A percentile compares a stretch with the other conserved stretches of the same genome.
These are phyloP conservation scores for Penicillium flavigenum DNA, from an alignment of 495 filamentous ascomycete genomes.

Conservation along the genomic window DNA sequence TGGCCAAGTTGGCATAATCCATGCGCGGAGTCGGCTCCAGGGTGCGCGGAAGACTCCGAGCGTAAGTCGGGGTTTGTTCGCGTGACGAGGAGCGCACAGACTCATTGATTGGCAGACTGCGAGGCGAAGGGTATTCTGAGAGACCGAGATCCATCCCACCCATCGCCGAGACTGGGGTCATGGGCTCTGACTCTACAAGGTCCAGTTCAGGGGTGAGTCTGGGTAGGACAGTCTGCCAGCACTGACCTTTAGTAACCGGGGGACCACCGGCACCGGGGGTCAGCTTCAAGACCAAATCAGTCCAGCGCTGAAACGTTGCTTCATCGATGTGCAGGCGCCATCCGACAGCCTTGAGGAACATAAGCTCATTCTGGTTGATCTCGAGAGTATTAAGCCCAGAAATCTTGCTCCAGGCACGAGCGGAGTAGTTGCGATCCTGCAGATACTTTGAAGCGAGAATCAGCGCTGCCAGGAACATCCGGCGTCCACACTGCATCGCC, in stretches of 20 bases:
- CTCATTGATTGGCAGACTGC: slow-evolving; percentile 28
- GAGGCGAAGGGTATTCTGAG: slow-evolving; percentile 39
- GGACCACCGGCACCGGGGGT: slow-evolving; percentile 57
- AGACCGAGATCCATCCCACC: slow-evolving; percentile 33
- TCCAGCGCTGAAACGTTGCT: slow-evolving; percentile 83
- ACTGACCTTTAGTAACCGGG: slow-evolving; percentile 37
- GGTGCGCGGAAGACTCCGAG: slow-evolving; percentile 49
- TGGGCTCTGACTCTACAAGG: slow-evolving; percentile 34
- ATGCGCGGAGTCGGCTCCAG: slow-evolving; percentile 56
- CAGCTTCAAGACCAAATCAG: slow-evolving; percentile 83
- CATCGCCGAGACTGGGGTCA: slow-evolving; percentile 32
- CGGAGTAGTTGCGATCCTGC: slow-evolving; percentile 96
- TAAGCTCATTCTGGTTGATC: slow-evolving; percentile 96
- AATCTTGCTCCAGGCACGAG: slow-evolving; percentile 97
- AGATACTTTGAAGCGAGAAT: slow-evolving; percentile 96
- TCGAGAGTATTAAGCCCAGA: slow-evolving; percentile 85
- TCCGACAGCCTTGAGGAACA: slow-evolving; percentile 83
- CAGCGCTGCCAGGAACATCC: slow-evolving; percentile 93
- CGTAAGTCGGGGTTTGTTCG: slow-evolving; percentile 49
- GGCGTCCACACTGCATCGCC: slow-evolving; percentile 91
- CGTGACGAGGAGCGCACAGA: slow-evolving; percentile 22
- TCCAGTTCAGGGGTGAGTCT: slow-evolving; percentile 68
- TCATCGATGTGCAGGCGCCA: slow-evolving; percentile 96
- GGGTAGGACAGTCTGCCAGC: slow-evolving; percentile 78
- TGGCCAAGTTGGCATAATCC: slow-evolving; percentile 36